Percentiles rank a stretch among this genome's conserved stretches.
phyloP scores from a whole-genome alignment of 2,329 filamentous ascomycete species.

The Colletotrichum sp. region DNA sequence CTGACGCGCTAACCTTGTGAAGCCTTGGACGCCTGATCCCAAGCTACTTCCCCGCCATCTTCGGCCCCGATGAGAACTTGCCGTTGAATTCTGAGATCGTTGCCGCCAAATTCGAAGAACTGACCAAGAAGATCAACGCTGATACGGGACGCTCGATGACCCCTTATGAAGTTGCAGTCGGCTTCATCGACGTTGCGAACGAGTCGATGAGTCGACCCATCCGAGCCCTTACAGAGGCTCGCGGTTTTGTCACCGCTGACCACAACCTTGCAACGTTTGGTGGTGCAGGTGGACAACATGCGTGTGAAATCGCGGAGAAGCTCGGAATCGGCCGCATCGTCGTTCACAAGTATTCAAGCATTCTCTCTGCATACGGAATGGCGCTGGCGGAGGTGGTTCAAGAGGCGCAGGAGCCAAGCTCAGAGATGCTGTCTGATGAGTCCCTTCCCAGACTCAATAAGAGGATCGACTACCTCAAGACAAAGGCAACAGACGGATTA shows the following conservation, averaged over 20 bases:
- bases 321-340: constrained; percentile 40
- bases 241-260: constrained; percentile 35
- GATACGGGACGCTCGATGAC: neutral
- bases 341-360: constrained; percentile 35
- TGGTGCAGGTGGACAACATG: constrained; percentile 43
- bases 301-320: constrained; percentile 38
- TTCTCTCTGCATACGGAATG: constrained; percentile 45
- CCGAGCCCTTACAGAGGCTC: constrained; percentile 37
- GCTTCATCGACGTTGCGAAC: constrained; percentile 39
- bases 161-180: constrained; percentile 24
- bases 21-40: constrained; percentile 61
- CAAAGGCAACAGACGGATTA: constrained; percentile 38
- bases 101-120: constrained; percentile 40
- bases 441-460: constrained; percentile 19
- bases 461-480: constrained; percentile 29
- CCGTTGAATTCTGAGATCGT: constrained; percentile 46
- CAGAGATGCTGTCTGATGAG: constrained; percentile 22
- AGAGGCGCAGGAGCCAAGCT: constrained; percentile 36
- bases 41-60: constrained; percentile 76
- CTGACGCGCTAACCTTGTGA: neutral
- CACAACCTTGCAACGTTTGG: constrained; percentile 42
- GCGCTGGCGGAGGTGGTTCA: constrained; percentile 39
- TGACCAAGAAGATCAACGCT: constrained; percentile 47
- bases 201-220: constrained; percentile 40
- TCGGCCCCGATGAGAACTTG: constrained; percentile 70